Evolutionary conservation across 1,284 basidiomycete genomes (phyloP).

Genomic region (Microbotryum scabiosae): DNA sequence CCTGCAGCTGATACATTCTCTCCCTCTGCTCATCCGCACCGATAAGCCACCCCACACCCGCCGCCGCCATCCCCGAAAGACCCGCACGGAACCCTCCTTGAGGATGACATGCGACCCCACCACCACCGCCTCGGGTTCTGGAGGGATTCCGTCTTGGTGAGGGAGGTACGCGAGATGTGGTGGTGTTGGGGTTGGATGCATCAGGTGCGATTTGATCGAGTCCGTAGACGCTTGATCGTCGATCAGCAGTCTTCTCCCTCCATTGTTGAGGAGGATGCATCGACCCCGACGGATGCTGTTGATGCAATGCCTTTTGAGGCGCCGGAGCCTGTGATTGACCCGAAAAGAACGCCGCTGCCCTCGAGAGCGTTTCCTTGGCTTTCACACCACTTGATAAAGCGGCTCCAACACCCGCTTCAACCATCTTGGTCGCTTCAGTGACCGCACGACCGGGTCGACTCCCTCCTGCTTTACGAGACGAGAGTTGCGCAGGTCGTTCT

Average conservation of each 20-base stretch:
- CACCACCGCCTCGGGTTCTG: constrained; percentile 45
- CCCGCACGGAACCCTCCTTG: constrained; percentile 42
- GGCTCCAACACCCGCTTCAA: constrained; percentile 2
- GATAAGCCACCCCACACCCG: constrained; percentile 78
- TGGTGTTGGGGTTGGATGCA: background rate
- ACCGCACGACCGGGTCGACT: background rate
- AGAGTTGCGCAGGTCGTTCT: background rate
- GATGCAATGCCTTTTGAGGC: no score
- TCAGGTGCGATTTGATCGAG: constrained; percentile 5
- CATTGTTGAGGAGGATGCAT: no score
- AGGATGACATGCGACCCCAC: constrained; percentile 41
- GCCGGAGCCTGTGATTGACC: background rate
- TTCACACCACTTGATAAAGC: constrained; percentile 11
- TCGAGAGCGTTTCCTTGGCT: constrained; percentile 13
- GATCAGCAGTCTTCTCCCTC: no score
- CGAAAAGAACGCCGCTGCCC: constrained; percentile 2
- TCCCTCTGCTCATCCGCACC: constrained; percentile 52
- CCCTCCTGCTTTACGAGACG: background rate
- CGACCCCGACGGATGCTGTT: no score
- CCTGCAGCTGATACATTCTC: background rate
- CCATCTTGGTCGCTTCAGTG: background rate
- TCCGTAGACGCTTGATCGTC: background rate
- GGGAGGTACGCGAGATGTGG: background rate
- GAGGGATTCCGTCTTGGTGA: background rate
- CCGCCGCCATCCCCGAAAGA: constrained; percentile 54